These are phyloP conservation scores for Boletellus sp. DNA, from an alignment of 1,284 basidiomycete species.

Conservation along the genomic window DNA sequence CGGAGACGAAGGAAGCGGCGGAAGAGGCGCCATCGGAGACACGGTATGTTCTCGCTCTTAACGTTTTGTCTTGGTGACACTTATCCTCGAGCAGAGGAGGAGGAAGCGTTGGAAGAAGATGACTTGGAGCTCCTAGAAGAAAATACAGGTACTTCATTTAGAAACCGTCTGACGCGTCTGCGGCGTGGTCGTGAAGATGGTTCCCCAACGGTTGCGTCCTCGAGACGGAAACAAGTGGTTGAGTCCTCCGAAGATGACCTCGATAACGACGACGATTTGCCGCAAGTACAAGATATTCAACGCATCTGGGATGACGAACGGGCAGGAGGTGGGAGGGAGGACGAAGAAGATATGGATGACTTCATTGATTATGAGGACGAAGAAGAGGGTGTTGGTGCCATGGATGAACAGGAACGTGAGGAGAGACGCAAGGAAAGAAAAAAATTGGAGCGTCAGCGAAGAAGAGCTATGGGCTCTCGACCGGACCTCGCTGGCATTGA, in stretches of 20 bases:
- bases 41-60: constrained; percentile 39
- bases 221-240: constrained; percentile 53
- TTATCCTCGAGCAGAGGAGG: constrained; percentile 36
- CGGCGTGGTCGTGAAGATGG: constrained; percentile 68
- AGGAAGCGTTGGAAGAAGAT: constrained; percentile 89
- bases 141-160: constrained; percentile 82
- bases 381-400: constrained; percentile 63
- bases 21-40: constrained; percentile 63
- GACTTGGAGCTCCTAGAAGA: constrained; percentile 93
- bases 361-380: constrained; percentile 95
- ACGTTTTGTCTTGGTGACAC: constrained; percentile 2
- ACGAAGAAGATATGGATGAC: constrained; percentile 76
- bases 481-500: constrained; percentile 86
- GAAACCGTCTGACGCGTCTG: constrained; percentile 66
- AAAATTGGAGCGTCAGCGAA: constrained; percentile 61
- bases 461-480: constrained; percentile 58
- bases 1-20: constrained; percentile 59
- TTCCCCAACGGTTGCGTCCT: constrained; percentile 61
- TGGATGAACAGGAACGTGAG: constrained; percentile 74
- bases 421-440: constrained; percentile 67
- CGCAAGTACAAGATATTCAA: constrained; percentile 65
- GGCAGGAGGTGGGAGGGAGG: constrained; percentile 56
- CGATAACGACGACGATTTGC: constrained; percentile 54
- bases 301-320: constrained; percentile 85
- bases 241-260: constrained; percentile 73